These are phyloP conservation scores for Cerioporus squamosus DNA, from an alignment of 1,284 basidiomycete genomes.

Conservation along the genomic window DNA sequence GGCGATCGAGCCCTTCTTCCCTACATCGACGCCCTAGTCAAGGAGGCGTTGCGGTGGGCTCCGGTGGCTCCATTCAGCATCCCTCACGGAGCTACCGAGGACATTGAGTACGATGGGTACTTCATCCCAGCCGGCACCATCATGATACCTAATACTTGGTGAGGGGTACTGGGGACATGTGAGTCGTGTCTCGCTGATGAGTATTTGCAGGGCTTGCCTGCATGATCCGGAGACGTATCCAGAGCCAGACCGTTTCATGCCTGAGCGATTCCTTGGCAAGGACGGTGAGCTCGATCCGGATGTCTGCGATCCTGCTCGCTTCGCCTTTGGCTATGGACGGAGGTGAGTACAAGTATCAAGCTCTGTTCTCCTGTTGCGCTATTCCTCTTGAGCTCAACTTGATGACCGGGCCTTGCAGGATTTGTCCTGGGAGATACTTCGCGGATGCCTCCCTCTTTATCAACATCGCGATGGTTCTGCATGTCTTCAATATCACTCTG, in stretches of 20 bases:
- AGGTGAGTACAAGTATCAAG: neutral
- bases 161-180: neutral
- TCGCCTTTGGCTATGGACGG: slow-evolving; percentile 9
- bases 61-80: slow-evolving; percentile 18
- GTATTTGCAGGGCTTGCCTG: slow-evolving; percentile 2
- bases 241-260: slow-evolving; percentile 2
- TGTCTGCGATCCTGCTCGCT: neutral
- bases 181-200: neutral
- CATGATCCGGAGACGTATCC: slow-evolving; percentile 4
- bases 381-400: neutral
- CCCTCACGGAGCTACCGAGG: slow-evolving; percentile 5
- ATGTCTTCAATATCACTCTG: slow-evolving; percentile 45
- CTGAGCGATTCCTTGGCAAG: slow-evolving; percentile 5
- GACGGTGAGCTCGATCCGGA: slow-evolving; percentile 3
- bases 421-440: slow-evolving; percentile 26
- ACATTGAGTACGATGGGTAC: slow-evolving; percentile 15
- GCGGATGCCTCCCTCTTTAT: slow-evolving; percentile 39
- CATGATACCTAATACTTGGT: neutral
- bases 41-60: slow-evolving; percentile 28
- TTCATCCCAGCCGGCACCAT: slow-evolving; percentile 16
- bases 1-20: slow-evolving; percentile 26
- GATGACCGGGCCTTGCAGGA: slow-evolving; percentile 1
- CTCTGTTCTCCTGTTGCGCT: too few relatives aligned
- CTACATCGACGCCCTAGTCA: slow-evolving; percentile 26
- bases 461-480: slow-evolving; percentile 43